phyloP scores from a whole-genome alignment of 176 grass and related monocot genomes.

The Rhynchospora breviuscula region DNA sequence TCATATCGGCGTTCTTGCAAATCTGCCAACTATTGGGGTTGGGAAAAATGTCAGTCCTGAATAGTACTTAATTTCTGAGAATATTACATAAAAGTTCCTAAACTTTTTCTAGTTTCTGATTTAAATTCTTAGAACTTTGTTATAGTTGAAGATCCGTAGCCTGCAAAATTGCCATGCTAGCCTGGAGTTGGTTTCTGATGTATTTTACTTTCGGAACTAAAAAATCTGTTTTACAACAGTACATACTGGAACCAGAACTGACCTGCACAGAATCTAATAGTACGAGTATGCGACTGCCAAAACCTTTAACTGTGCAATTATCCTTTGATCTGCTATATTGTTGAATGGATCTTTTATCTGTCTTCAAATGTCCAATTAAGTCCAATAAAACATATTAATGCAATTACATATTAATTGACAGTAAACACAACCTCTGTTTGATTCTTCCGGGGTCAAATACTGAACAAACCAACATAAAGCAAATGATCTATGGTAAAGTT shows the following conservation, averaged over 20 bases:
- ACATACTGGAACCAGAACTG: neutral
- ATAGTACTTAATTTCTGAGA: neutral
- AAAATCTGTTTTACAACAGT: neutral
- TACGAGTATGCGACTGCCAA: neutral
- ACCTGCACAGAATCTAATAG: neutral
- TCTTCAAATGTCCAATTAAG: neutral
- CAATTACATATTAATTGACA: neutral
- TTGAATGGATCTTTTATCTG: neutral
- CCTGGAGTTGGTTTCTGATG: neutral
- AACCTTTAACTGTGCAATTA: neutral
- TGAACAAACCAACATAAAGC: neutral
- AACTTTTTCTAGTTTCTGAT: neutral
- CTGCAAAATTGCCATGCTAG: neutral
- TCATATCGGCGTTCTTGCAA: slow-evolving; percentile 77
- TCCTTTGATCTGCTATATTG: neutral
- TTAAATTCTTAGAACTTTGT: neutral
- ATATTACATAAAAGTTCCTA: neutral
- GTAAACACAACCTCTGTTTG: neutral
- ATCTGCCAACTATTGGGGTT: slow-evolving; percentile 65
- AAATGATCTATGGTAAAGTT: neutral
- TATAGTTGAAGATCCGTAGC: neutral
- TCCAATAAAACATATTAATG: neutral
- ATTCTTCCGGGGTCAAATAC: too few relatives aligned
- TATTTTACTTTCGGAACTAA: neutral
- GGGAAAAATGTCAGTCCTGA: slow-evolving; percentile 82